Base-by-base conservation (phyloP, 1,284 basidiomycete genomes). In the Stygiomarasmius scandens region DNA sequence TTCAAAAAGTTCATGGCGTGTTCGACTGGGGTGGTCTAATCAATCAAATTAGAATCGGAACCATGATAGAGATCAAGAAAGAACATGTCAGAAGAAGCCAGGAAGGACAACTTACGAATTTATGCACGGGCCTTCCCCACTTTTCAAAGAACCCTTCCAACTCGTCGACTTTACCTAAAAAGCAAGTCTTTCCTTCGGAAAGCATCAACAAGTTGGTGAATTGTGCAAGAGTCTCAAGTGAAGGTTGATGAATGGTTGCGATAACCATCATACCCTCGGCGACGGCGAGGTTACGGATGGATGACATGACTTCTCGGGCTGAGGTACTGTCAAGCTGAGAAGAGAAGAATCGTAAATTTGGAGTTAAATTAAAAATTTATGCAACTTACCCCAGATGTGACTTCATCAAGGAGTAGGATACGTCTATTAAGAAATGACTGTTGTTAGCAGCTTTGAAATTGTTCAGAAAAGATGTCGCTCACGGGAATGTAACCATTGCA, bases 191-290 rank as follows among this genome's bases (percentile, higher is more conserved):
- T 0, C 86, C 85, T 12, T 74, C 71, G 2, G 84, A 75, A 5
- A 90, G 76, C 12, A 89, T 69, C 29, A 85, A 69, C 8, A 88
- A 74, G 49, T 80, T 77, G 52, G 81, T 80, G 69, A 89, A 89
- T 11, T 82, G 73, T 19, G 82, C 74, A 58, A 86, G 80, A 0
- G 84, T 79, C 41, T 82, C 80, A 25, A 81, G 79, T 16, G 77
- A 78, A 1, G 84, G 85, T 67, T 86, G 86, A 67, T 88, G 85
- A 58, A 87, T 86, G n/a, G 79, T 81, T 3, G 83, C 85, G 32
- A 87, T 76, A 43, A 88, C 79, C 25, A 87, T 81, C 27, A 87
- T 87, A 10, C 73, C 73, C 61, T 76, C 74, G 16, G 69, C 66
- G 16, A 71, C 59, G 0, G 75, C 72, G 1, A 77, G 73, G 16